Percentiles rank a stretch among this genome's conserved stretches.
These are phyloP conservation scores for Sarcomyxa edulis DNA, from an alignment of 768 basidiomycete genomes.

Conservation along the genomic window DNA sequence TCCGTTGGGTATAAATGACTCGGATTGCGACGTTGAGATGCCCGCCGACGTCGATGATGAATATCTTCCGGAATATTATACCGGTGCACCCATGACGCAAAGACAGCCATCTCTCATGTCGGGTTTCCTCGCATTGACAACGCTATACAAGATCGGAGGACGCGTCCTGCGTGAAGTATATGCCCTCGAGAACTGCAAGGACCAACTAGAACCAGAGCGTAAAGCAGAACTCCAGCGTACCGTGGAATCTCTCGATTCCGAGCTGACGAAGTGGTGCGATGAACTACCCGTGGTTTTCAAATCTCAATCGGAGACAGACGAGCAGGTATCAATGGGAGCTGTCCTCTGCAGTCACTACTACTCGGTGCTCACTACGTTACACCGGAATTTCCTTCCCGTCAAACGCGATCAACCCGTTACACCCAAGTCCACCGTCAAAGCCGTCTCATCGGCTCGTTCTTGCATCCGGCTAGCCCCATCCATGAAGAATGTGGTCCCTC, in stretches of 20 bases:
- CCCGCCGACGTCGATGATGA: constrained; percentile 85
- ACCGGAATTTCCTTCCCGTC: constrained; percentile 83
- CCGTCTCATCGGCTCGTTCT: constrained; percentile 78
- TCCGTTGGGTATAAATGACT: constrained; percentile 83
- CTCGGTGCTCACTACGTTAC: constrained; percentile 80
- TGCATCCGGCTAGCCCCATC: constrained; percentile 84
- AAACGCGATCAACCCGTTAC: constrained; percentile 64
- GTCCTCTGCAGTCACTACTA: constrained; percentile 89
- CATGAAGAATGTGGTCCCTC: constrained; percentile 77
- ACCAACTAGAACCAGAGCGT: constrained; percentile 67
- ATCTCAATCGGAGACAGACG: constrained; percentile 64
- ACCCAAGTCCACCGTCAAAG: constrained; percentile 72
- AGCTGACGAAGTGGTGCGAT: constrained; percentile 81
- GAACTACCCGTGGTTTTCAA: constrained; percentile 72
- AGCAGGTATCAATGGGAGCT: constrained; percentile 82
- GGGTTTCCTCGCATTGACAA: constrained; percentile 70
- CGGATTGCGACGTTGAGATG: constrained; percentile 85
- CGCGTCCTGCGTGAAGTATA: constrained; percentile 80
- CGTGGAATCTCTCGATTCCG: constrained; percentile 73
- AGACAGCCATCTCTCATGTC: constrained; percentile 70
- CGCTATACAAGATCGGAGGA: constrained; percentile 82
- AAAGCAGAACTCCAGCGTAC: constrained; percentile 70
- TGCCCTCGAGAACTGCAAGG: constrained; percentile 72
- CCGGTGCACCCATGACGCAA: constrained; percentile 52
- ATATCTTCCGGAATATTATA: constrained; percentile 63